Evolutionary conservation across 2,329 filamentous ascomycete genomes (phyloP).

Genomic region (Dothiorella sarmentorum): DNA sequence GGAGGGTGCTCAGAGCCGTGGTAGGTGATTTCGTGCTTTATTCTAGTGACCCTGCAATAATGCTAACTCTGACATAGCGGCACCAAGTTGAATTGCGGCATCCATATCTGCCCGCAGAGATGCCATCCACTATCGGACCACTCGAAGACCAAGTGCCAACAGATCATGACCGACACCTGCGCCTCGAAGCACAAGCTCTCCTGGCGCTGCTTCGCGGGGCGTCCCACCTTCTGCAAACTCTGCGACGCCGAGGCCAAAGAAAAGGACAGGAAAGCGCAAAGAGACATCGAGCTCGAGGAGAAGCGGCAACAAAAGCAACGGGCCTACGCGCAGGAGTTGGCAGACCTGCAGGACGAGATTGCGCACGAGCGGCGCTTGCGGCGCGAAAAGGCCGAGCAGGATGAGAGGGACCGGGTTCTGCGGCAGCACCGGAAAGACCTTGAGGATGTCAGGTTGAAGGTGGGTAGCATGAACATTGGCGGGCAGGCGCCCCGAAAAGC

Average conservation of each 20-base stretch:
- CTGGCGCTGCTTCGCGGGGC: slow-evolving; percentile 45
- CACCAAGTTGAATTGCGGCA: slow-evolving; percentile 51
- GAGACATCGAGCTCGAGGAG: slow-evolving; percentile 52
- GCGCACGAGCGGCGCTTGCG: slow-evolving; percentile 45
- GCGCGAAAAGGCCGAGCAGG: slow-evolving; percentile 45
- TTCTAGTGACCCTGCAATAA: no score
- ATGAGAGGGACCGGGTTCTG: slow-evolving; percentile 44
- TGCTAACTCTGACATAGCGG: slow-evolving; percentile 40
- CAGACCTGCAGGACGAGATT: slow-evolving; percentile 54
- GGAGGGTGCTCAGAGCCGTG: slow-evolving; percentile 66
- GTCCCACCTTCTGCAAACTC: slow-evolving; percentile 42
- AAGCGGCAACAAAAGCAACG: slow-evolving; percentile 45
- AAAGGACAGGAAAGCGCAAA: slow-evolving; percentile 41
- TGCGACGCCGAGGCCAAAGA: slow-evolving; percentile 54
- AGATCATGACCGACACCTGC: slow-evolving; percentile 49
- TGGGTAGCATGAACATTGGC: no score
- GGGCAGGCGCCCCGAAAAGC: no score
- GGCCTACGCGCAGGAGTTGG: slow-evolving; percentile 46
- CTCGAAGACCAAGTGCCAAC: slow-evolving; percentile 49
- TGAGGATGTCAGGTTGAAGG: slow-evolving; percentile 33
- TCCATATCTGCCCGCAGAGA: slow-evolving; percentile 56
- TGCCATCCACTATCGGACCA: slow-evolving; percentile 65
- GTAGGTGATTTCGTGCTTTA: slow-evolving; percentile 40
- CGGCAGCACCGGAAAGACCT: slow-evolving; percentile 49
- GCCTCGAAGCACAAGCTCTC: slow-evolving; percentile 49